These are phyloP conservation scores for Leptomonas seymouri DNA, from an alignment of 208 protist species.

Conservation along the genomic window DNA sequence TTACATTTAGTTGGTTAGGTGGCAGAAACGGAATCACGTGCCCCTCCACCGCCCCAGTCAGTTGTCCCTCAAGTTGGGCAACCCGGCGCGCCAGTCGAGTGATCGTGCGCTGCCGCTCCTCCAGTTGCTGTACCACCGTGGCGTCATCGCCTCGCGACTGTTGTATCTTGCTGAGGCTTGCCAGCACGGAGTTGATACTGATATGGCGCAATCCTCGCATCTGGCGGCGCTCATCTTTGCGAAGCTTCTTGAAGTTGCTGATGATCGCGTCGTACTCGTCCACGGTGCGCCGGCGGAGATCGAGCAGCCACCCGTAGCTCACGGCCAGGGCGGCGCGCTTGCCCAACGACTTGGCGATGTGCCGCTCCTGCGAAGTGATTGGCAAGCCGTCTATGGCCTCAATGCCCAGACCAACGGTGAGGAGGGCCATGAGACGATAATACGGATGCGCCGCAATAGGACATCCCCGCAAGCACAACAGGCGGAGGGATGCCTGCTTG, in stretches of 20 bases:
- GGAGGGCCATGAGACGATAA: conserved; percentile 79
- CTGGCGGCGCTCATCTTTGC: conserved; percentile 13
- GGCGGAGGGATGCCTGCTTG: conserved; percentile 54
- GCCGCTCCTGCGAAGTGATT: conserved; percentile 56
- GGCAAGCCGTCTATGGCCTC: conserved; percentile 52
- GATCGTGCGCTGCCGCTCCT: conserved; percentile 23
- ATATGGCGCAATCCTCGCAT: not conserved
- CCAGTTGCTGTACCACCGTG: conserved; percentile 9
- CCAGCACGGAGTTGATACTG: conserved; percentile 6
- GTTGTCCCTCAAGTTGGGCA: conserved; percentile 25
- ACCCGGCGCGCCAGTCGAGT: conserved; percentile 29
- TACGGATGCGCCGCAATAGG: conserved; percentile 69
- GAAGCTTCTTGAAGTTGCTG: conserved; percentile 38
- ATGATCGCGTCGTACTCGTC: conserved; percentile 59
- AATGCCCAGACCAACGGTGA: conserved; percentile 72
- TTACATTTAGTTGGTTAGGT: conserved; percentile 1
- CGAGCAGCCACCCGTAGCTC: conserved; percentile 79
- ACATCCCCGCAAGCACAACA: conserved; percentile 61
- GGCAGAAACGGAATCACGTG: conserved; percentile 15
- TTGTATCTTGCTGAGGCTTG: conserved; percentile 1
- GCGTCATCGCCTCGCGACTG: not conserved
- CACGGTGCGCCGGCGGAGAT: conserved; percentile 39
- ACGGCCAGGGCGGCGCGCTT: conserved; percentile 65
- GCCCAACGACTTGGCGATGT: conserved; percentile 40
- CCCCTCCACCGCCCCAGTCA: conserved; percentile 3